Evolutionary conservation across 805 yeast species (phyloP).

Genomic region (Candida sanyiensis): DNA sequence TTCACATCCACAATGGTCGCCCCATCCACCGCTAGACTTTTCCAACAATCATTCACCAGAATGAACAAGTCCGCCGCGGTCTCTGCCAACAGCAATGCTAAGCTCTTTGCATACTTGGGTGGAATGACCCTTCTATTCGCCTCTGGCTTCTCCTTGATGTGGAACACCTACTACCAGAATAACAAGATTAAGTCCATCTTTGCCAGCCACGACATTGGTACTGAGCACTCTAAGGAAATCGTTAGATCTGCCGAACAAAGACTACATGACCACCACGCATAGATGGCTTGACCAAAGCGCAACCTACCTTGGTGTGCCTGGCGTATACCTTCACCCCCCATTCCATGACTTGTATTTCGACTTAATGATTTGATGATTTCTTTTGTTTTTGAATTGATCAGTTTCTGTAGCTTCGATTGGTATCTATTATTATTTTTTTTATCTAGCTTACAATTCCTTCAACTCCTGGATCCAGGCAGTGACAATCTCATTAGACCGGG

Average conservation of each 20-base stretch:
- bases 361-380: neutral
- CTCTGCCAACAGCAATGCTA: conserved; percentile 5
- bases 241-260: conserved; percentile 5
- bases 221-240: conserved; percentile 7
- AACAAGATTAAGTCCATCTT: conserved; percentile 25
- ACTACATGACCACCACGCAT: conserved; percentile 5
- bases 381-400: too few species aligned
- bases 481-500: conserved; percentile 26
- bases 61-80: conserved; percentile 20
- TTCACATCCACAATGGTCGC: conserved; percentile 21
- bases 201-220: conserved; percentile 10
- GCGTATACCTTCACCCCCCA: neutral
- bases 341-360: neutral
- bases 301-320: neutral
- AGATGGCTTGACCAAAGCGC: conserved; percentile 2
- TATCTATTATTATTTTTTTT: too few species aligned
- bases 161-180: conserved; percentile 21
- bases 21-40: conserved; percentile 18
- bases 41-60: conserved; percentile 21
- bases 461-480: conserved; percentile 32
- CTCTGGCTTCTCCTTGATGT: conserved; percentile 17
- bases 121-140: conserved; percentile 19
- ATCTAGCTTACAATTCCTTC: conserved; percentile 13
- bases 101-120: conserved; percentile 17
- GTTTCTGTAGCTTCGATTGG: too few species aligned